phyloP scores from a whole-genome alignment of 139 green algal genomes.

The Eudorina sp. region DNA sequence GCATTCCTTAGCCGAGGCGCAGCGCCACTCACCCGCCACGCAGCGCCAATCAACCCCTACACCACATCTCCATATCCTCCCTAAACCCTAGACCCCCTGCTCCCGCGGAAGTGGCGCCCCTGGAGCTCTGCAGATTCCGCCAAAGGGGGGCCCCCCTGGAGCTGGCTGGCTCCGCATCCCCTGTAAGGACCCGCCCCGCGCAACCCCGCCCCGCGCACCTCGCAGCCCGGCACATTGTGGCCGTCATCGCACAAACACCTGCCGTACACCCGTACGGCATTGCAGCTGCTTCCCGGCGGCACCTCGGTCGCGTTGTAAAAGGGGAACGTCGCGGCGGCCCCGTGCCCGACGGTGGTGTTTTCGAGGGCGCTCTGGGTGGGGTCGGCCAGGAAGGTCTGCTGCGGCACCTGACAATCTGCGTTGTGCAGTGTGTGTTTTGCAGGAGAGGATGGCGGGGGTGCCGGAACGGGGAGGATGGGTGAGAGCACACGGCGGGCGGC shows the following conservation, averaged over 20 bases:
- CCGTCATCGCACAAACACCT: conserved; percentile 32
- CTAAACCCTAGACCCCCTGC: too few relatives aligned
- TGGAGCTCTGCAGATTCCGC: too few relatives aligned
- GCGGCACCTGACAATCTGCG: conserved; percentile 8
- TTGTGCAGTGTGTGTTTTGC: neutral
- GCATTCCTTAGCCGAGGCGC: too few relatives aligned
- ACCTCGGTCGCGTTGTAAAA: neutral
- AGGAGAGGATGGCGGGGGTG: neutral
- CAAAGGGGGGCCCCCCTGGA: too few relatives aligned
- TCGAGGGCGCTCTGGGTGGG: neutral
- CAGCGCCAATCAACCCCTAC: too few relatives aligned
- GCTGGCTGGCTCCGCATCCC: too few relatives aligned
- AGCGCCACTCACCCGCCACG: too few relatives aligned
- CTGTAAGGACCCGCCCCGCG: too few relatives aligned
- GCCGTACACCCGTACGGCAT: neutral
- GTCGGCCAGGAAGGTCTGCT: conserved; percentile 4
- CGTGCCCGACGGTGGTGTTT: neutral
- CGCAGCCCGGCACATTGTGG: conserved; percentile 2
- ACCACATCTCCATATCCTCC: too few relatives aligned
- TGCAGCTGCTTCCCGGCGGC: neutral
- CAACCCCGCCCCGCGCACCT: too few relatives aligned
- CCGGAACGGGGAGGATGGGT: neutral
- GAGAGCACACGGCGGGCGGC: too few relatives aligned
- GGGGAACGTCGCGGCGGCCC: neutral
- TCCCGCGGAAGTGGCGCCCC: too few relatives aligned